phyloP scores from a whole-genome alignment of 805 yeast genomes.

The Phaffomyces opuntiae region DNA sequence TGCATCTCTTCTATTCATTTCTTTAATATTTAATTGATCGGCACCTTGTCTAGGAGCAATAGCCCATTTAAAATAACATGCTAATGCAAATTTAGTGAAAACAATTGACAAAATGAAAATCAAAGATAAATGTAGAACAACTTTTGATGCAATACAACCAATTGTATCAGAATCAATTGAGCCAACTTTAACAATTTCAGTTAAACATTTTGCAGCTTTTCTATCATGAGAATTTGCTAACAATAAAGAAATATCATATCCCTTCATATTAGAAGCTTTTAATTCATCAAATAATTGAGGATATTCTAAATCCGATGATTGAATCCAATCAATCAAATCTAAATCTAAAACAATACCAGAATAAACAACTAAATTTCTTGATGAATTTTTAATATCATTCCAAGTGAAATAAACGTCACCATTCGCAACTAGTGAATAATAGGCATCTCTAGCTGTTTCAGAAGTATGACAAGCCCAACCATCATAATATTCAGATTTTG shows the following conservation, averaged over 20 bases:
- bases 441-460: constrained; percentile 57
- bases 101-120: constrained; percentile 82
- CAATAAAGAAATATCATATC: constrained; percentile 76
- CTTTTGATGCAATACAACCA: constrained; percentile 88
- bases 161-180: constrained; percentile 80
- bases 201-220: constrained; percentile 69
- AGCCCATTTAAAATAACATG: constrained; percentile 85
- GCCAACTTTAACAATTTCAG: constrained; percentile 86
- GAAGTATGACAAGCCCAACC: constrained; percentile 95
- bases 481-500: constrained; percentile 49
- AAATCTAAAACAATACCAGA: constrained; percentile 87
- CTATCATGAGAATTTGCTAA: constrained; percentile 60
- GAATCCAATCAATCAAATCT: constrained; percentile 69
- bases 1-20: constrained; percentile 55
- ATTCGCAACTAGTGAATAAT: constrained; percentile 46
- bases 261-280: constrained; percentile 48
- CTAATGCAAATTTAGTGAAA: constrained; percentile 68
- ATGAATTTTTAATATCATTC: constrained; percentile 68
- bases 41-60: constrained; percentile 80
- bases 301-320: constrained; percentile 57
- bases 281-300: constrained; percentile 68
- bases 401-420: constrained; percentile 86
- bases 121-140: constrained; percentile 75
- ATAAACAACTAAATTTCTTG: constrained; percentile 78
- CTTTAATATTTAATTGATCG: constrained; percentile 46